Percentiles rank a stretch among this genome's conserved stretches.
Evolutionary conservation across 441 rosid genomes (phyloP).

Genomic region (Bruguiera hainesii): DNA sequence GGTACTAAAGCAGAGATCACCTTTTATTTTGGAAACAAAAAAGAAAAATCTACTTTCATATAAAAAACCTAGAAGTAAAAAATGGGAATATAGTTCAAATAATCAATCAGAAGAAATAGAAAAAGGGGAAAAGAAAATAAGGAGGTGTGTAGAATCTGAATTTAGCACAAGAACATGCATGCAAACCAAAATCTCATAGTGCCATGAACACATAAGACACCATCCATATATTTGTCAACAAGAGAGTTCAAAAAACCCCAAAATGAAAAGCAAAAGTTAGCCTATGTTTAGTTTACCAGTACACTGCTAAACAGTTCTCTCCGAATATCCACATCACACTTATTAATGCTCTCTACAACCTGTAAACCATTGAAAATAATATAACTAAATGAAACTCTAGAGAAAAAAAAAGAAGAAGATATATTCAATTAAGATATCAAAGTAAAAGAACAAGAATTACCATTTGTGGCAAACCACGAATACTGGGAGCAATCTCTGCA

Average conservation of each 20-base stretch:
- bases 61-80: no score
- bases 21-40: no score
- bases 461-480: conserved; percentile 96
- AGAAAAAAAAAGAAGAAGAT: background rate
- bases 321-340: conserved; percentile 93
- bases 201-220: no score
- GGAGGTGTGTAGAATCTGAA: no score
- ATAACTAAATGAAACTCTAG: background rate
- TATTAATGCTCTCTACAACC: conserved; percentile 96
- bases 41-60: no score
- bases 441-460: conserved; percentile 36
- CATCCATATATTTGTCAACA: no score
- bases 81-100: no score
- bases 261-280: background rate
- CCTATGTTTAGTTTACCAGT: conserved; percentile 51
- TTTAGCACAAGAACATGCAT: no score
- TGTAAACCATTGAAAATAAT: conserved; percentile 30
- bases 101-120: no score
- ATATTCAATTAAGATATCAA: background rate
- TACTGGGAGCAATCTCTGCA: conserved; percentile 54
- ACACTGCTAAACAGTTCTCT: conserved; percentile 94
- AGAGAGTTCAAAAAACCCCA: background rate
- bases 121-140: no score
- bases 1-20: no score
- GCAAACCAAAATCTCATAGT: no score